These are phyloP conservation scores for Pythium sp. DNA, from an alignment of 352 stramenopile genomes.

Conservation along the genomic window DNA sequence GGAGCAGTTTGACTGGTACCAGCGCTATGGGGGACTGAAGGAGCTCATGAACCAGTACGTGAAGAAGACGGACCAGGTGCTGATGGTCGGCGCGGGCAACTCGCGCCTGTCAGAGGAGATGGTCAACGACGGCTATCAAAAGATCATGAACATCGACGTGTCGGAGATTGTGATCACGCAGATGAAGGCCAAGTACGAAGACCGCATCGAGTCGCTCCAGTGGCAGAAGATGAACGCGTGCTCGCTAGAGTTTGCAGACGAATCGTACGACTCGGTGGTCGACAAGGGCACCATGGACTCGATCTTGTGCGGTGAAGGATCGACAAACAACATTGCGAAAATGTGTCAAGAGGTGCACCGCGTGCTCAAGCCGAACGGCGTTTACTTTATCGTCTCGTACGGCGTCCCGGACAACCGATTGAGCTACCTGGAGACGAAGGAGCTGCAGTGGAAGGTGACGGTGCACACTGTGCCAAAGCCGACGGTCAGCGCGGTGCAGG, in stretches of 20 bases:
- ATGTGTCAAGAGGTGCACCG: slow-evolving; percentile 94
- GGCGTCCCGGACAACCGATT: slow-evolving; percentile 95
- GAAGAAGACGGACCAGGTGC: slow-evolving; percentile 92
- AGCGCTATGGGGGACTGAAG: slow-evolving; percentile 90
- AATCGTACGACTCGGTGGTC: slow-evolving; percentile 93
- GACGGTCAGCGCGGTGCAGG: slow-evolving; percentile 91
- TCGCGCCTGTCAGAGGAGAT: slow-evolving; percentile 95
- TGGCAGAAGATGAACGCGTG: slow-evolving; percentile 96
- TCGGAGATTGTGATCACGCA: slow-evolving; percentile 94
- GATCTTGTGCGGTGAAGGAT: slow-evolving; percentile 94
- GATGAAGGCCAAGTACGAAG: slow-evolving; percentile 92
- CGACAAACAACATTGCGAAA: slow-evolving; percentile 93
- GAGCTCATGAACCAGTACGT: slow-evolving; percentile 90
- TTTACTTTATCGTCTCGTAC: slow-evolving; percentile 96
- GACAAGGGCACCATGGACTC: slow-evolving; percentile 96
- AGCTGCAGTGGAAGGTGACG: slow-evolving; percentile 93
- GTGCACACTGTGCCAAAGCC: slow-evolving; percentile 96
- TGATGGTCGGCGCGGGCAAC: slow-evolving; percentile 93
- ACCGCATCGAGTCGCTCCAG: slow-evolving; percentile 86
- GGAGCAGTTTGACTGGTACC: slow-evolving; percentile 95
- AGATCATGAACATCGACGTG: slow-evolving; percentile 95
- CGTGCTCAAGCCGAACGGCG: slow-evolving; percentile 93
- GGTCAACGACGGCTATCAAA: slow-evolving; percentile 94
- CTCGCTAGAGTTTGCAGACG: slow-evolving; percentile 92
- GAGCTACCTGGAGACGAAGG: slow-evolving; percentile 95